Percentiles rank a stretch among this genome's conserved stretches.
Conservation (phyloP, 31 red algal species). For the Endocladia muricata region DNA sequence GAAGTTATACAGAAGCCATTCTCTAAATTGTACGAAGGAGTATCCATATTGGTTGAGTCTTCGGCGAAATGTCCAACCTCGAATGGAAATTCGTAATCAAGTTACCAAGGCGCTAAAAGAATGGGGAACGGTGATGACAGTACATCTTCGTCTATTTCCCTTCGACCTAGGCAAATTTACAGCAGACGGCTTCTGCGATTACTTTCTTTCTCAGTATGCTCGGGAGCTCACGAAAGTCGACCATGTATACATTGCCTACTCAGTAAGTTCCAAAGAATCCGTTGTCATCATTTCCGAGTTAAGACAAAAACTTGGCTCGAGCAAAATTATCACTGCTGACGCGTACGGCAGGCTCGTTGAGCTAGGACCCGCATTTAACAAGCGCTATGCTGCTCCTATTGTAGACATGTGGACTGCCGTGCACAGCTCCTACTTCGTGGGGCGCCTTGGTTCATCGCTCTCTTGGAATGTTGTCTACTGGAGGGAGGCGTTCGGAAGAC, state of each 20-base stretch:
- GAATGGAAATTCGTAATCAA: slow-evolving; percentile 15
- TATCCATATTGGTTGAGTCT: slow-evolving; percentile 35
- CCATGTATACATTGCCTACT: slow-evolving; percentile 15
- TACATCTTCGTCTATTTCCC: slow-evolving; percentile 29
- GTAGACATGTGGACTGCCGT: slow-evolving; percentile 36
- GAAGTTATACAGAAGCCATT: slow-evolving; percentile 28
- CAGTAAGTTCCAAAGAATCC: slow-evolving; percentile 17
- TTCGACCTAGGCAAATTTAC: slow-evolving; percentile 26
- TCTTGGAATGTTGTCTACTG: slow-evolving; percentile 43
- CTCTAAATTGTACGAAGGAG: slow-evolving; percentile 18
- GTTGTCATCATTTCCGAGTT: slow-evolving; percentile 20
- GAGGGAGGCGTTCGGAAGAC: not conserved
- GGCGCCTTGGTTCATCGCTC: slow-evolving; percentile 36
- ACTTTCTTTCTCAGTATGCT: not conserved
- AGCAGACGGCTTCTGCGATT: slow-evolving; percentile 2
- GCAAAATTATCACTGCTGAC: slow-evolving; percentile 9
- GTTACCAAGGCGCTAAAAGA: slow-evolving; percentile 5
- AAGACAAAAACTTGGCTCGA: not conserved
- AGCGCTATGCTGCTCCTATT: slow-evolving; percentile 20
- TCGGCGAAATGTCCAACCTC: slow-evolving; percentile 25
- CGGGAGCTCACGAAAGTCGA: slow-evolving; percentile 17
- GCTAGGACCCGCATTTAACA: slow-evolving; percentile 10
- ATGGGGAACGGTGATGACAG: slow-evolving; percentile 18
- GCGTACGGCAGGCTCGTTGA: not conserved
- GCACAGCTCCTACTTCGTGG: slow-evolving; percentile 27